These are phyloP conservation scores for Fonsecaea monophora DNA, from an alignment of 2,329 filamentous ascomycete genomes.

Conservation along the genomic window DNA sequence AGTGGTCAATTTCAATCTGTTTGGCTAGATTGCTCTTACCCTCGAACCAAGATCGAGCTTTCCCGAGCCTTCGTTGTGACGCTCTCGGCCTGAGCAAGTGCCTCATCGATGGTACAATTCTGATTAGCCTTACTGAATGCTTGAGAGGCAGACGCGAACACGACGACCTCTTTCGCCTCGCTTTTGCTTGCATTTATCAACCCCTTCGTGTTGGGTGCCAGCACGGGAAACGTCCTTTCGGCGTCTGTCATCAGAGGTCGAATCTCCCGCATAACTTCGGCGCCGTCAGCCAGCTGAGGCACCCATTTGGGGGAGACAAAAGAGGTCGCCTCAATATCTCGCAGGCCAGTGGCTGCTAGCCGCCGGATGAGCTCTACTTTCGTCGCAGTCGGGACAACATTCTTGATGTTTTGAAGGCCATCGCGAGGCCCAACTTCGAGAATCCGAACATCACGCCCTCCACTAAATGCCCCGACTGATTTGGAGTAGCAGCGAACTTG, in stretches of 20 bases:
- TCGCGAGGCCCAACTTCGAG: slow-evolving; percentile 86
- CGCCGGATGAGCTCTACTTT: slow-evolving; percentile 78
- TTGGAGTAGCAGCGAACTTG: not conserved
- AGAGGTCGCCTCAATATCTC: slow-evolving; percentile 80
- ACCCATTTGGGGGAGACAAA: slow-evolving; percentile 87
- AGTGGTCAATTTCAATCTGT: slow-evolving; percentile 41
- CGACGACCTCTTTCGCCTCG: slow-evolving; percentile 48
- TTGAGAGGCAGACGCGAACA: slow-evolving; percentile 52
- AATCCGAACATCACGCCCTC: slow-evolving; percentile 58
- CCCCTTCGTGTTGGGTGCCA: slow-evolving; percentile 52
- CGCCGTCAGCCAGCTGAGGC: slow-evolving; percentile 68
- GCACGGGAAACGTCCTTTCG: slow-evolving; percentile 46
- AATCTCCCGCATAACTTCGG: slow-evolving; percentile 36
- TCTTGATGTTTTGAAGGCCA: slow-evolving; percentile 86
- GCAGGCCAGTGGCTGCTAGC: slow-evolving; percentile 71
- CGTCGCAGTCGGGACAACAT: slow-evolving; percentile 70
- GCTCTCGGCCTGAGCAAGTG: slow-evolving; percentile 44
- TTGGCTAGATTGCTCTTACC: slow-evolving; percentile 41
- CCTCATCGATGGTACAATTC: slow-evolving; percentile 50
- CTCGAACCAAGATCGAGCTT: slow-evolving; percentile 37
- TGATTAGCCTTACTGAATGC: slow-evolving; percentile 53
- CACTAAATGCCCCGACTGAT: not conserved
- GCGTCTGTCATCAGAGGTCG: not conserved
- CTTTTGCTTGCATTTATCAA: slow-evolving; percentile 63
- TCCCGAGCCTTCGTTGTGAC: slow-evolving; percentile 44